phyloP scores from a whole-genome alignment of 2,329 filamentous ascomycete species.

The Sclerotinia spermophila region DNA sequence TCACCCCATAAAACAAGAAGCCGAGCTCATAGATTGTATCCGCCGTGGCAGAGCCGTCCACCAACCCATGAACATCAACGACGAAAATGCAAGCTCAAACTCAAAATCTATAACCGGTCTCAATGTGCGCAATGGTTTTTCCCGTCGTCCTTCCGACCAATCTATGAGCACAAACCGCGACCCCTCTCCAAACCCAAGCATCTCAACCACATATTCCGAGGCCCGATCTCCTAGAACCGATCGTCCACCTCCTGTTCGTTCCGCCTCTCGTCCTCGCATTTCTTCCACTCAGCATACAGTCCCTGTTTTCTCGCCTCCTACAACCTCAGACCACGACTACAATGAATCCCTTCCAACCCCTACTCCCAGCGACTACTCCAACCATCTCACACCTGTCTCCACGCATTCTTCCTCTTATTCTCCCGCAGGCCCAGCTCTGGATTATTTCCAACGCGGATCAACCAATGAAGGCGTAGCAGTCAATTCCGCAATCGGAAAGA shows the following conservation, averaged over 20 bases:
- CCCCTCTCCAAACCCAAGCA: conserved; percentile 17
- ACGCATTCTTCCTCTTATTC: conserved; percentile 31
- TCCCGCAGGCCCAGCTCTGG: conserved; percentile 30
- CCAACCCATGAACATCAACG: conserved; percentile 44
- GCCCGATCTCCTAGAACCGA: conserved; percentile 18
- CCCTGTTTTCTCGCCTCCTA: conserved; percentile 41
- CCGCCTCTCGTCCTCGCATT: conserved; percentile 13
- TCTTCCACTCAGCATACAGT: conserved; percentile 30
- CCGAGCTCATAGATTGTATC: conserved; percentile 63
- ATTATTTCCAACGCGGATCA: conserved; percentile 37
- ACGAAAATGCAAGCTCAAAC: conserved; percentile 30
- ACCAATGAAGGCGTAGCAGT: conserved; percentile 40
- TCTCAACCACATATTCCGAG: conserved; percentile 28
- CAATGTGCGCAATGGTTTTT: conserved; percentile 40
- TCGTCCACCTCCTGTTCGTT: conserved; percentile 6
- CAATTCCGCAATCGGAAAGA: conserved; percentile 51
- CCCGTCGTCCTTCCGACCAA: conserved; percentile 44
- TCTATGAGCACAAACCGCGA: conserved; percentile 22
- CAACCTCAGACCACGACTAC: conserved; percentile 26
- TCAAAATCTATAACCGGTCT: conserved; percentile 33
- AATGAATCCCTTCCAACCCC: conserved; percentile 17
- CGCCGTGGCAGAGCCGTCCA: conserved; percentile 64
- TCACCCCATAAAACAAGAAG: conserved; percentile 59
- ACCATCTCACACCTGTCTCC: conserved; percentile 30
- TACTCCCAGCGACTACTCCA: conserved; percentile 28